Conservation (phyloP, 2,329 filamentous ascomycete genomes). For the Amphichorda felina region DNA sequence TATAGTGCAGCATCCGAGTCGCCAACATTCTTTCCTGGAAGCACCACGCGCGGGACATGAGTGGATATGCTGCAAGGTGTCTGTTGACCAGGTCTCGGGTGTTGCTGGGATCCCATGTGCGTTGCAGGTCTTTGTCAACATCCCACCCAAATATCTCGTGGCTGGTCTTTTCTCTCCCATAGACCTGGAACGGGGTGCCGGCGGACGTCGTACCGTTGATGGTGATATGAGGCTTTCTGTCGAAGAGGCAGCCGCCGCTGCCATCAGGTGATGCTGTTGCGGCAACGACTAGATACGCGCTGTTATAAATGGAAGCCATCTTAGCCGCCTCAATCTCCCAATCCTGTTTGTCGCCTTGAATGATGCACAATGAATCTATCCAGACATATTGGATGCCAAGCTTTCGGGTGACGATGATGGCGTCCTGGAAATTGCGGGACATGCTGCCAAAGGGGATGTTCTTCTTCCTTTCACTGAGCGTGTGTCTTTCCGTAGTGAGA, state of each 20-base stretch:
- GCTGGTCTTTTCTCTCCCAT: constrained; percentile 5
- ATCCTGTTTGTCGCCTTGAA: constrained; percentile 12
- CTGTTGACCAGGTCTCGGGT: constrained; percentile 4
- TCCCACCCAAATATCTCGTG: constrained; percentile 7
- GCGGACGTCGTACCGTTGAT: constrained; percentile 5
- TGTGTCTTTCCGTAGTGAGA: background rate
- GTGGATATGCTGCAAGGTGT: constrained; percentile 6
- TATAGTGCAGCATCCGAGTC: constrained; percentile 15
- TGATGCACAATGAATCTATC: constrained; percentile 15
- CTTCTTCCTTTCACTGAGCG: background rate
- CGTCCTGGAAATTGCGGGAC: background rate
- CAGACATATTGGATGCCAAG: constrained; percentile 11
- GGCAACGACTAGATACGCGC: constrained; percentile 11
- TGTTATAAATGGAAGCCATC: constrained; percentile 14
- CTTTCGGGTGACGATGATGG: constrained; percentile 2
- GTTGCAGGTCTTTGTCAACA: background rate
- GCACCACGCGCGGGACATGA: constrained; percentile 14
- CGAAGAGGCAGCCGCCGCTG: constrained; percentile 8
- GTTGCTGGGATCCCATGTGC: background rate
- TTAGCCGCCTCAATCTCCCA: constrained; percentile 14
- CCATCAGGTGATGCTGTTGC: constrained; percentile 10
- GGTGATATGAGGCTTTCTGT: constrained; percentile 5
- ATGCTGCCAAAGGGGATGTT: background rate
- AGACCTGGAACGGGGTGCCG: constrained; percentile 7
- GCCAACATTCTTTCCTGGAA: constrained; percentile 16